Evolutionary conservation across 2,329 filamentous ascomycete species (phyloP), one percentile per base, ranked within the genome.

Genomic region (Botrytis fragariae): DNA sequence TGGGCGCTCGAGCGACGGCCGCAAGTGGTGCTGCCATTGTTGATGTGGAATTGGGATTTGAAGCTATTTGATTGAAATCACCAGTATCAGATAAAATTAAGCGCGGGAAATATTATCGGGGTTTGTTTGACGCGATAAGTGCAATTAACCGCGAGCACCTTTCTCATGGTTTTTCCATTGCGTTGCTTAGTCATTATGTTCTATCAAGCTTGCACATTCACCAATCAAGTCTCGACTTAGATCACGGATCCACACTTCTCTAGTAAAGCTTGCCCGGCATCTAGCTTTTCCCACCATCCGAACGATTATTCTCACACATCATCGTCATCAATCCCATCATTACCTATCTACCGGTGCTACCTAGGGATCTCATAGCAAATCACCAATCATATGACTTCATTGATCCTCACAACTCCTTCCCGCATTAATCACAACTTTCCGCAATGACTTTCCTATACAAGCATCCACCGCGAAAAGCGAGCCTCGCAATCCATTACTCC

Each of bases 1-100:
- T 84, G 77, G 78, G 78, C 16, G 72, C 77, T 57, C 71, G 51
- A 20, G 69, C 51, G n/a, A 75, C 32, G 45, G 72, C 57, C 59
- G 72, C 69, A n/a, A 63, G 48, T 22, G 65, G 35, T 25, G 76
- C 59, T 32, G 79, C 74, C 77, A 79, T 79, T 51, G 51, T 57
- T 71, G 60, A 6, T n/a, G 14, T 70, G 20, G 32, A 42, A 37
- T 45, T 35, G 48, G 29, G 7, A 51, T 16, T 62, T 70, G 71
- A 64, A 69, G 73, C 32, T 65, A 35, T 42, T 62, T 12, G 51
- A 69, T 72, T 37, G 67, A 68, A 54, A 65, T 72, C 35, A 22
- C 61, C 44, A 16, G 54, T 35, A 39, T 42, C 44, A 57, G 45
- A 64, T 68, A 65, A 73, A 57, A 60, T 44, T 37, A 48, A 57